These are phyloP conservation scores for Jasminum sambac DNA, from an alignment of 257 asterid species.

Conservation along the genomic window DNA sequence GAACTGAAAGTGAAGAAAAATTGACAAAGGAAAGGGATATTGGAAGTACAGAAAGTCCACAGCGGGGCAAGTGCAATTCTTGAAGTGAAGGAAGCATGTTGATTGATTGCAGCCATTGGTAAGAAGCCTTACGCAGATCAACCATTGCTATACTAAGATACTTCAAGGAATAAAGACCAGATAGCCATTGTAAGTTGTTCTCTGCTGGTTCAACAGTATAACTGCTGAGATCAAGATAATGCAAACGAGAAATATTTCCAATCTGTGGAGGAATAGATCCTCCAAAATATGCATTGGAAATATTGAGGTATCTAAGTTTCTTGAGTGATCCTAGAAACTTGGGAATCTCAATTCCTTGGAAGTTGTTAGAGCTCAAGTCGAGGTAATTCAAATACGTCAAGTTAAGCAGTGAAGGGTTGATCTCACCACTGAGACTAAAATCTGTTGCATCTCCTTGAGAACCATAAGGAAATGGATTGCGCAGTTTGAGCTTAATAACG, in stretches of 20 bases:
- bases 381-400: slow-evolving; percentile 13
- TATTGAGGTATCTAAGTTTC: slow-evolving; percentile 20
- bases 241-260: slow-evolving; percentile 22
- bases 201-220: neutral
- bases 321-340: slow-evolving; percentile 11
- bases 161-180: slow-evolving; percentile 13
- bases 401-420: slow-evolving; percentile 22
- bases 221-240: slow-evolving; percentile 21
- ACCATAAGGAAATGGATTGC: neutral
- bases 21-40: slow-evolving; percentile 10
- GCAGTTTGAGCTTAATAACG: slow-evolving; percentile 10
- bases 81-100: slow-evolving; percentile 22
- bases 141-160: slow-evolving; percentile 1
- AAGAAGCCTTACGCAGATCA: neutral
- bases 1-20: slow-evolving; percentile 19
- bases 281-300: slow-evolving; percentile 19
- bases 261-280: slow-evolving; percentile 15
- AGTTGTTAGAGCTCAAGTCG: slow-evolving; percentile 21
- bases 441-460: slow-evolving; percentile 3
- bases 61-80: slow-evolving; percentile 8
- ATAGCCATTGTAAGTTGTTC: slow-evolving; percentile 15
- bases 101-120: slow-evolving; percentile 8
- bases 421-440: slow-evolving; percentile 8
- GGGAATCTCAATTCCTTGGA: slow-evolving; percentile 11
- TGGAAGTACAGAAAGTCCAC: slow-evolving; percentile 16